Base-by-base conservation (phyloP, 2,329 filamentous ascomycete species). In the Clarireedia hainanense region DNA sequence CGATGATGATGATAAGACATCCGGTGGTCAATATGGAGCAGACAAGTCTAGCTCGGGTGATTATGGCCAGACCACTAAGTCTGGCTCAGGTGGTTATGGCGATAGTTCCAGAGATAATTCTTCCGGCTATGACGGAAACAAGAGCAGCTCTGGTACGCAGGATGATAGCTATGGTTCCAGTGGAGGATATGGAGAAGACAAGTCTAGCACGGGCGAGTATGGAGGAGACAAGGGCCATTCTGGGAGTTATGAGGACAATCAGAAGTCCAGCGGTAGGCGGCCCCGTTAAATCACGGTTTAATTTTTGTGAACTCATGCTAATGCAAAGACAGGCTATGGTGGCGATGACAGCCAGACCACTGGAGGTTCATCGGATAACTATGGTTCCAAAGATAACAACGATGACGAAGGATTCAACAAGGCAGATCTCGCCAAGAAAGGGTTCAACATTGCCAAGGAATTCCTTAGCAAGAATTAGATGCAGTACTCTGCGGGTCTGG, bases 361-460 rank as follows among this genome's bases (percentile, higher is more conserved):
- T 24, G 42, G 42, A 10, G 20, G n/a, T 5, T 45, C 42, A 45
- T 45, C 42, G 20, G 42, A 20, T 24, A 17, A 6, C 17, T 42
- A 50, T 40, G 36, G 15, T 34, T 42, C 48, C 7, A 26, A 15
- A 5, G 37, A 50, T 17, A 40, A 14, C 6, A 9, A 50, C 24
- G 36, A 36, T 6, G 12, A 50, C 23, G 14, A 14, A 23, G 50
- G 23, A 9, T 14, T 30, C 2, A 14, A 17, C 20, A 24, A 20
- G 42, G 20, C 42, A 20, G 20, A 20, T 50, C 52, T 50, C 24
- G 46, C 27, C 12, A 49, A 55, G 46, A 49, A 55, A 5, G 52
- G 45, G n/a, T 24, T 43, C 24, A 27, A 55, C 5, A 49, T 24
- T 17, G 45, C 26, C 17, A 55, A 55, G 17, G 34, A 50, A 7